Conservation (phyloP, 1,284 basidiomycete species). For the Cutaneotrichosporon cutaneum region DNA sequence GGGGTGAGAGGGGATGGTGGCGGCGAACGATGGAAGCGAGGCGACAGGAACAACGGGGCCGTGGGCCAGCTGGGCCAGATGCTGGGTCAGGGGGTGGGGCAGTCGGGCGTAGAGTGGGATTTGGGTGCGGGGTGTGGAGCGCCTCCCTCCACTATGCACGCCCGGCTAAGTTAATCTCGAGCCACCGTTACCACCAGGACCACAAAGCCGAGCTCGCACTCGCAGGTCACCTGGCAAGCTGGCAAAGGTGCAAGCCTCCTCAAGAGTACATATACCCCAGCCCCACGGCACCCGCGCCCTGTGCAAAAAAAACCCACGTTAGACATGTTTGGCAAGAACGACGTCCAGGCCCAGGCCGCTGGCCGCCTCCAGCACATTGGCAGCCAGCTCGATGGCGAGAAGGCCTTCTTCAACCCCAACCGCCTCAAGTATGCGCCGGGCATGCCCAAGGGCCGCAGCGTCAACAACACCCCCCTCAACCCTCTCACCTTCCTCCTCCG, state of each 20-base stretch:
- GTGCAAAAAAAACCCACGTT: background rate
- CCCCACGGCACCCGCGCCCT: background rate
- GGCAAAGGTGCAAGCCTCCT: no score
- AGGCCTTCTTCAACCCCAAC: constrained; percentile 23
- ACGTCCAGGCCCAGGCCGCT: constrained; percentile 17
- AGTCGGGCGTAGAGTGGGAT: background rate
- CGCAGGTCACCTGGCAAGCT: no score
- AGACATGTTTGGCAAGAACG: constrained; percentile 6
- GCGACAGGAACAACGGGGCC: no score
- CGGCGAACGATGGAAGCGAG: no score
- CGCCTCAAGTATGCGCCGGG: constrained; percentile 19
- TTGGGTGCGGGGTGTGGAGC: background rate
- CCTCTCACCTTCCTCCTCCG: constrained; percentile 25
- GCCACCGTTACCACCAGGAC: background rate
- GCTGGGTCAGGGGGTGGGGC: no score
- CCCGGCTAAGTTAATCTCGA: background rate
- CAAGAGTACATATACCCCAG: background rate
- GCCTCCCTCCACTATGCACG: background rate
- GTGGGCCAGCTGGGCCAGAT: no score
- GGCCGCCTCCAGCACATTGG: constrained; percentile 18
- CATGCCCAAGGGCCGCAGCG: constrained; percentile 14
- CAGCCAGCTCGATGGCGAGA: constrained; percentile 8
- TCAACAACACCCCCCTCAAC: constrained; percentile 23
- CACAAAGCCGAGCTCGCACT: no score
- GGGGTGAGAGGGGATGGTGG: no score